Base-by-base conservation (phyloP, 805 yeast species). In the Candida golubevii region DNA sequence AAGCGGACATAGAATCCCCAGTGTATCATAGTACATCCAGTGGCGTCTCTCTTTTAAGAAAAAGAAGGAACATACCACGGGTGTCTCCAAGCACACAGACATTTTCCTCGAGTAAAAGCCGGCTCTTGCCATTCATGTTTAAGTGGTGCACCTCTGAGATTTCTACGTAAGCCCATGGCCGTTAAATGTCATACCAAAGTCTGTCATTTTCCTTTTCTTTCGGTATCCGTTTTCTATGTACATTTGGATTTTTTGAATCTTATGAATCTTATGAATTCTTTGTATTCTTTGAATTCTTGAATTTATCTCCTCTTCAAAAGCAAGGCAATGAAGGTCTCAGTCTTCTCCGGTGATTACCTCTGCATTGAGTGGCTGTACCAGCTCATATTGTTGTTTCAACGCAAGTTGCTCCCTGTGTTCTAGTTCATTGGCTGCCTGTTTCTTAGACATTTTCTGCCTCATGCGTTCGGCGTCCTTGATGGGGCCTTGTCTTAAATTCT, bases 401-500 rank as follows among this genome's bases (percentile, higher is more conserved):
- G 75, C 74, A 54, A 75, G 75, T 58, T 86, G 93, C 40, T 76
- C 72, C 46, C 74, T 77, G 58, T 85, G 88, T 50, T 86, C 95
- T 37, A 70, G 63, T 45, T 79, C 72, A 61, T 86, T 86, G 35
- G 76, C 63, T 43, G 60, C 44, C 50, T 71, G 72, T 51, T 77
- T 81, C 54, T 64, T 65, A 44, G 59, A 51, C 56, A 69, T 59
- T 49, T 66, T 61, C 54, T 66, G 63, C 50, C 59, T 72, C 47
- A 83, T 61, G 46, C 95, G 69, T 47, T 72, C 78, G 2, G 89
- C 88, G 60, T 88, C 96, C 56, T 85, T 85, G 55, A 85, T 79
- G 5, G 96, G 96, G 1, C 96, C 96, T 55, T 79, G 86, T 56
- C 84, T 82, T 37, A 87, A 68, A 2, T 84, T 82, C 14, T 78